Evolutionary conservation across 2,329 filamentous ascomycete genomes (phyloP).

Genomic region (Thyridium curvatum): DNA sequence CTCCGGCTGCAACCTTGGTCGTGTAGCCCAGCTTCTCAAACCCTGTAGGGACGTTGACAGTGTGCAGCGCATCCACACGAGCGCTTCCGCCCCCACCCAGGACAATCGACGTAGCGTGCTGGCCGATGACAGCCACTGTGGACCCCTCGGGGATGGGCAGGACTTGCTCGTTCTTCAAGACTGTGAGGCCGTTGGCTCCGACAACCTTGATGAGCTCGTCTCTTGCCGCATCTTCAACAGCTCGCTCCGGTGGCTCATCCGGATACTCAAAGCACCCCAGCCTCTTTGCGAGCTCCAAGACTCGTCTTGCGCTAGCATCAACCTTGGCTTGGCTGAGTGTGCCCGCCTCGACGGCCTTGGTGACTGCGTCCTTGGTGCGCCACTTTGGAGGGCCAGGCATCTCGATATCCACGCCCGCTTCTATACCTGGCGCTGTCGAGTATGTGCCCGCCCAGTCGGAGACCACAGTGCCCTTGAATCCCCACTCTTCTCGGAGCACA

Average conservation of each 20-base stretch:
- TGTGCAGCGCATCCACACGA: too few species aligned
- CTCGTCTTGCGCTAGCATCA: too few species aligned
- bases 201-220: too few species aligned
- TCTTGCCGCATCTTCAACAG: slow-evolving; percentile 56
- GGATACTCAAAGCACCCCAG: too few species aligned
- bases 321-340: too few species aligned
- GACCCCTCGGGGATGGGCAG: slow-evolving; percentile 42
- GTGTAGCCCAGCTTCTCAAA: too few species aligned
- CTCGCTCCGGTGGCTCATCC: too few species aligned
- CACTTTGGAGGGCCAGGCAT: slow-evolving; percentile 47
- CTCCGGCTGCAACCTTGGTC: too few species aligned
- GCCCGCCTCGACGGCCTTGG: too few species aligned
- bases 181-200: slow-evolving; percentile 64
- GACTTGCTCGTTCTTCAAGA: slow-evolving; percentile 63
- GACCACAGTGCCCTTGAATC: slow-evolving; percentile 47
- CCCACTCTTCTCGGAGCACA: slow-evolving; percentile 47
- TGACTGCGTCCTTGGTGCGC: too few species aligned
- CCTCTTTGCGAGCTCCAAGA: too few species aligned
- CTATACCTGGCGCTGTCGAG: slow-evolving; percentile 38
- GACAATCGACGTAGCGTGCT: slow-evolving; percentile 45
- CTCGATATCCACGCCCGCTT: slow-evolving; percentile 47
- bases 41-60: too few species aligned
- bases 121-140: slow-evolving; percentile 43
- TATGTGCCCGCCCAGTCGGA: slow-evolving; percentile 53
- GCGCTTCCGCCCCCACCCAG: slow-evolving; percentile 58